phyloP scores from a whole-genome alignment of 345 rosid genomes.

The Eucalyptus melliodora region DNA sequence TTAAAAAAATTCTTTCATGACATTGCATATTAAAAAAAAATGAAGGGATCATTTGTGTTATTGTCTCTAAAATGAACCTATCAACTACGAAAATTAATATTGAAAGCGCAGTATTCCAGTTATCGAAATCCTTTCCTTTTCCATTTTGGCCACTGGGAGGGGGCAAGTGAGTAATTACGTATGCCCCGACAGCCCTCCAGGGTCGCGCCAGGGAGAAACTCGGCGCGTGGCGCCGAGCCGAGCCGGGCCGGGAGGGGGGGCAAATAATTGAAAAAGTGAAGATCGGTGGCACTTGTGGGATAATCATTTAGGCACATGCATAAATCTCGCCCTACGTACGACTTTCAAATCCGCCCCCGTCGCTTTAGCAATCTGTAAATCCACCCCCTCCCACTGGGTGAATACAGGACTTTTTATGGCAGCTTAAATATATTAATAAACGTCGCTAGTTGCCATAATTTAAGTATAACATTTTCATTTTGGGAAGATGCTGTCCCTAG shows the following conservation, averaged over 20 bases:
- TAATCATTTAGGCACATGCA: not conserved
- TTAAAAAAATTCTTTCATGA: no score
- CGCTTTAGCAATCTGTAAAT: not conserved
- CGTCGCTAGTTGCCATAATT: not conserved
- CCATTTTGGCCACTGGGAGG: not conserved
- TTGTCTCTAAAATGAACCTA: not conserved
- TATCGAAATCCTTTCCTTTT: not conserved
- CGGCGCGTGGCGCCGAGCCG: not conserved
- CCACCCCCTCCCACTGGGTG: not conserved
- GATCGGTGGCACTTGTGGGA: not conserved
- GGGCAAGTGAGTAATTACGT: not conserved
- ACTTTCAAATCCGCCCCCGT: not conserved
- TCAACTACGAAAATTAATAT: not conserved
- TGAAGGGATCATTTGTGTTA: not conserved
- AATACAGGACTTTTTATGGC: not conserved
- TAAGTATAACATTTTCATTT: no score
- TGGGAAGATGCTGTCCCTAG: not conserved
- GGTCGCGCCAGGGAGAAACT: not conserved
- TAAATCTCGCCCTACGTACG: not conserved
- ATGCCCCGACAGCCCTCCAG: not conserved
- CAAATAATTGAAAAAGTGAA: not conserved
- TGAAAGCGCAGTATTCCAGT: not conserved
- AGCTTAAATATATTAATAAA: not conserved
- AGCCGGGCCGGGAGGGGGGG: not conserved
- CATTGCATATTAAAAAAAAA: no score